Evolutionary conservation across 78 protist species (phyloP).

Genomic region (Planoprotostelium fungivorum): DNA sequence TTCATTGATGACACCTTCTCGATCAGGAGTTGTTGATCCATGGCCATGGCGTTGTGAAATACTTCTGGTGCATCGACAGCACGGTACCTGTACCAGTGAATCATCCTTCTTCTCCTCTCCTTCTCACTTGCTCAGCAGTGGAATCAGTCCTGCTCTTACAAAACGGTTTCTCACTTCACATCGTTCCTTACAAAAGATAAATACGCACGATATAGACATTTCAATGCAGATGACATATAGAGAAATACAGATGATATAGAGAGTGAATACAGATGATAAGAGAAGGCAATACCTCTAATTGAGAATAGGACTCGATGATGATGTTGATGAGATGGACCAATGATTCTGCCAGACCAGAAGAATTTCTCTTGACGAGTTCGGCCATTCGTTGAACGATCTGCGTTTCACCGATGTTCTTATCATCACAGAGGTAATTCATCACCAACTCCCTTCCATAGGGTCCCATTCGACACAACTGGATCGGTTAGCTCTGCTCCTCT

Average conservation of each 20-base stretch:
- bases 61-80: background rate
- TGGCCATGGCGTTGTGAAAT: background rate
- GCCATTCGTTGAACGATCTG: background rate
- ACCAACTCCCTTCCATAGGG: background rate
- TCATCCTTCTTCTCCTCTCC: background rate
- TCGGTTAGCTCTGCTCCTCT: no score
- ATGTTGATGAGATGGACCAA: background rate
- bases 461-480: background rate
- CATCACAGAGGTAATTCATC: background rate
- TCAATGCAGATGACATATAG: no score
- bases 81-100: background rate
- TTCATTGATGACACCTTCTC: background rate
- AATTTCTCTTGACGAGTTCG: background rate
- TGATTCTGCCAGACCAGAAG: background rate
- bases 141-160: background rate
- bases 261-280: no score
- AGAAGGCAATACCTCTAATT: background rate
- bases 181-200: background rate
- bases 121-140: background rate
- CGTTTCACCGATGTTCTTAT: background rate
- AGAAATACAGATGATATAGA: no score
- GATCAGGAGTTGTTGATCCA: background rate
- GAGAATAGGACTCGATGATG: background rate
- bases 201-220: no score
- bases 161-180: background rate